Evolutionary conservation across 176 grass and related monocot species (phyloP).

Genomic region (Echinochloa phyllopogon): DNA sequence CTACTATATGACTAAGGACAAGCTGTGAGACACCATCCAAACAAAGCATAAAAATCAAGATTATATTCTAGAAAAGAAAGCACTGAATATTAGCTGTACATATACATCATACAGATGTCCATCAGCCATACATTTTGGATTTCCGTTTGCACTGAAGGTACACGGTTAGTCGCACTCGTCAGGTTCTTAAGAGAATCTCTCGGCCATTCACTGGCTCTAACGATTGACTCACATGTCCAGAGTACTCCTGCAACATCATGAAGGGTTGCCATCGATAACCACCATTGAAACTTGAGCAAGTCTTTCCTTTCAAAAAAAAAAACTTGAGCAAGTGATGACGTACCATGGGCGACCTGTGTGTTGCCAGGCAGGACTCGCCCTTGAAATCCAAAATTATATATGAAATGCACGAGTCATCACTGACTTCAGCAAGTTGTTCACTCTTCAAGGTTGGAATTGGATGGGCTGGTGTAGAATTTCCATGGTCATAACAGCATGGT

Average conservation of each 20-base stretch:
- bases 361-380: not conserved
- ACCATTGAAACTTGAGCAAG: not conserved
- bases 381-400: not conserved
- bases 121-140: not conserved
- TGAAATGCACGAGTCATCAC: not conserved
- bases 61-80: not conserved
- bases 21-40: too few species aligned
- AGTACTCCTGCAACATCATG: not conserved
- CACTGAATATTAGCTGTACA: not conserved
- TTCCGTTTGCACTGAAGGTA: not conserved
- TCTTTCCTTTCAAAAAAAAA: too few species aligned
- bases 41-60: not conserved
- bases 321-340: not conserved
- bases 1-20: too few species aligned
- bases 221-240: not conserved
- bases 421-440: slow-evolving; percentile 34
- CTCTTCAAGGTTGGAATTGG: not conserved
- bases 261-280: not conserved
- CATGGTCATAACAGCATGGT: not conserved
- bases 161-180: not conserved
- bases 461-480: not conserved
- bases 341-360: not conserved
- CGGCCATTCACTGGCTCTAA: not conserved
- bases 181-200: not conserved
- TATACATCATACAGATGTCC: not conserved